These are phyloP conservation scores for Zychaea mexicana DNA, from an alignment of 371 early-diverging fungal genomes.

Conservation along the genomic window DNA sequence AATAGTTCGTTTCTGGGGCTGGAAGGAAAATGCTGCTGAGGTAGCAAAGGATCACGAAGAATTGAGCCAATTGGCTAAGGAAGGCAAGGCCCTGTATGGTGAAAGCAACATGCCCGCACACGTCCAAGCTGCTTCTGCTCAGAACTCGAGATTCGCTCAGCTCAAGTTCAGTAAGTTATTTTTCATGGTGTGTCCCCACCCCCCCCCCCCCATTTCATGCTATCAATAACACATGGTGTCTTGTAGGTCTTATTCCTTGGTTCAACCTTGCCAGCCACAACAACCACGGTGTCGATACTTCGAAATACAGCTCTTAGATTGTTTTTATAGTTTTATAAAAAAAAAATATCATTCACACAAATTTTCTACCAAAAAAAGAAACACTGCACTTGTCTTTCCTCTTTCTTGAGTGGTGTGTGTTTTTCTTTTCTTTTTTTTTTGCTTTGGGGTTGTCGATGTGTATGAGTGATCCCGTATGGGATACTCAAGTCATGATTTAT, in stretches of 20 bases:
- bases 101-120: constrained; percentile 62
- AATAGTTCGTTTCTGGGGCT: constrained; percentile 96
- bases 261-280: constrained; percentile 86
- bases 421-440: too few relatives aligned
- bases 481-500: too few relatives aligned
- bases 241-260: constrained; percentile 68
- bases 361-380: too few relatives aligned
- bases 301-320: constrained; percentile 39
- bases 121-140: constrained; percentile 67
- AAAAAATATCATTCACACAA: too few relatives aligned
- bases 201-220: not conserved
- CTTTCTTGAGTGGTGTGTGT: too few relatives aligned
- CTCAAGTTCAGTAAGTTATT: constrained; percentile 67
- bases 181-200: too few relatives aligned
- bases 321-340: too few relatives aligned
- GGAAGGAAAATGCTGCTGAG: constrained; percentile 87
- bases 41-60: constrained; percentile 70
- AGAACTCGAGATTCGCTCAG: constrained; percentile 71
- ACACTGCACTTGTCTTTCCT: too few relatives aligned
- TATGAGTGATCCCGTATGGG: too few relatives aligned
- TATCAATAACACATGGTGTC: not conserved
- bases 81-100: constrained; percentile 78
- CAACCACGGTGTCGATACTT: constrained; percentile 73
- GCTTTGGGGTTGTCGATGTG: too few relatives aligned
- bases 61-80: constrained; percentile 61